A percentile compares a stretch with the other conserved stretches of the same genome.
Evolutionary conservation across 257 asterid genomes (phyloP).

Genomic region (Solanum infundibuliforme): DNA sequence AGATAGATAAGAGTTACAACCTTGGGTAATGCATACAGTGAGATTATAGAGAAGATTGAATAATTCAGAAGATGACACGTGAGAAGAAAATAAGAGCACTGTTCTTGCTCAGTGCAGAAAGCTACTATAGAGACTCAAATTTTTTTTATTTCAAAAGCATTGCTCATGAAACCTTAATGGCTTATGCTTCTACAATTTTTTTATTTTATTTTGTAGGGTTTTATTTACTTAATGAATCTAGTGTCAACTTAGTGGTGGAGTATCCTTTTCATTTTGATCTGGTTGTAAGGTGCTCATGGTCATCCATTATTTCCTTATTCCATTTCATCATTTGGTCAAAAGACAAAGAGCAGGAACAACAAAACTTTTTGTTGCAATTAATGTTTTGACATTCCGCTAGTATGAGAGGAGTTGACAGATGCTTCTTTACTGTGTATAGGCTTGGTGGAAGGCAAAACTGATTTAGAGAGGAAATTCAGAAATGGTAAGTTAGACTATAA

Average conservation of each 20-base stretch:
- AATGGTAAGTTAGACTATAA: background rate
- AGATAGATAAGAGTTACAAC: background rate
- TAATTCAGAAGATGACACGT: background rate
- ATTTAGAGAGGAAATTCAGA: background rate
- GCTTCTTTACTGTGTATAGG: background rate
- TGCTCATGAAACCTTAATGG: background rate
- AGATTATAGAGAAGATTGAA: background rate
- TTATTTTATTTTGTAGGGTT: background rate
- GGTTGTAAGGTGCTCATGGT: background rate
- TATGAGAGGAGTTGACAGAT: background rate
- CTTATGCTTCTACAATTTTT: background rate
- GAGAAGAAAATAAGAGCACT: background rate
- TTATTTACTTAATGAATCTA: background rate
- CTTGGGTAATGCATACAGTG: background rate
- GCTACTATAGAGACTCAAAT: background rate
- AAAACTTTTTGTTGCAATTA: background rate
- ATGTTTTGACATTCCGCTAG: background rate
- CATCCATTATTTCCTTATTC: background rate
- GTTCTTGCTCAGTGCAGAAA: background rate
- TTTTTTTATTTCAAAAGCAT: background rate
- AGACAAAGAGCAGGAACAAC: background rate
- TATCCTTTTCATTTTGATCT: background rate
- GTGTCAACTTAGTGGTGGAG: background rate
- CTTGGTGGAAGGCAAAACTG: background rate
- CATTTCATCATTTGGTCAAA: background rate